Evolutionary conservation across 441 rosid species (phyloP).

Genomic region (Adansonia rubrostipa): DNA sequence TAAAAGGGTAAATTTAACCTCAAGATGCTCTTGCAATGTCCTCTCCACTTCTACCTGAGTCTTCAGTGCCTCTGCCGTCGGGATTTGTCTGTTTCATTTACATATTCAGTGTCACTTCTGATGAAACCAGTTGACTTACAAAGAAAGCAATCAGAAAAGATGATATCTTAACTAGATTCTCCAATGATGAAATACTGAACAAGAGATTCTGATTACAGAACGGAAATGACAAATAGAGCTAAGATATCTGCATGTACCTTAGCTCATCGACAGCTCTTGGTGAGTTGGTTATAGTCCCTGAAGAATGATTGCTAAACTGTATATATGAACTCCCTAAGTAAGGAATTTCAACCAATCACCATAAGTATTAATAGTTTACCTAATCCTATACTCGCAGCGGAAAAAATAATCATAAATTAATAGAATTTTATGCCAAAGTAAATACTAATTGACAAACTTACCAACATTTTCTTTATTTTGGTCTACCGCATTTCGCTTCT

Average conservation of each 20-base stretch:
- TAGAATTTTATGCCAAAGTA: neutral
- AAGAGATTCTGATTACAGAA: neutral
- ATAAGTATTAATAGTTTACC: neutral
- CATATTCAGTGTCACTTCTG: conserved; percentile 1
- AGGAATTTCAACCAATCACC: neutral
- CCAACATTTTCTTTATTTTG: conserved; percentile 54
- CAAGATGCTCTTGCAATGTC: conserved; percentile 68
- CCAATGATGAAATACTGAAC: neutral
- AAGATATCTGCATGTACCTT: conserved; percentile 41
- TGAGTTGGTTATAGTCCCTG: conserved; percentile 41
- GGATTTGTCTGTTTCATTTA: conserved; percentile 51
- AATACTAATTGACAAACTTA: conserved; percentile 20
- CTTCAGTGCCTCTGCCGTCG: conserved; percentile 52
- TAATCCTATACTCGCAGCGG: neutral
- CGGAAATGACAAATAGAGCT: neutral
- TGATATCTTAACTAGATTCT: neutral
- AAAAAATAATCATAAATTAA: neutral
- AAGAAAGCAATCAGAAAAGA: neutral
- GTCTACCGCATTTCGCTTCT: conserved; percentile 45
- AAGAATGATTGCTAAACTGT: conserved; percentile 48
- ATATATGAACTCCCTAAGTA: conserved; percentile 55
- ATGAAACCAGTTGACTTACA: neutral
- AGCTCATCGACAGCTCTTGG: conserved; percentile 42
- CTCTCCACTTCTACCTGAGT: conserved; percentile 65
- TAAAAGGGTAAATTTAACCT: conserved; percentile 46